These are phyloP conservation scores for Aureobasidium sp. DNA, from an alignment of 2,329 filamentous ascomycete genomes.

Conservation along the genomic window DNA sequence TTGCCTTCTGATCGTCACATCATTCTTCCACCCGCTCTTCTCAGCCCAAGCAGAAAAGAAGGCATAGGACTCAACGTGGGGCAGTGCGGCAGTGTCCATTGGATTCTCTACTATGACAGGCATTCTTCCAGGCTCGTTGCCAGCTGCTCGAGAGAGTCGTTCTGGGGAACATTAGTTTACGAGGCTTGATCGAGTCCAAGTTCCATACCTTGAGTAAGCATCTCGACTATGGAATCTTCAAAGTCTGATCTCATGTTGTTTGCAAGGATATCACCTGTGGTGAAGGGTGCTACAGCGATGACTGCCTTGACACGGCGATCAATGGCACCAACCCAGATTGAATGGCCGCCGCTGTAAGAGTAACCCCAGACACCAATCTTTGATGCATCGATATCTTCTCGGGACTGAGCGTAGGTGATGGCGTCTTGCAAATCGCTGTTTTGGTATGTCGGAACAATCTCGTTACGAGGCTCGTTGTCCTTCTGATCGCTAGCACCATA, in stretches of 20 bases:
- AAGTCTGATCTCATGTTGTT: conserved; percentile 24
- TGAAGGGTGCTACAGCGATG: conserved; percentile 27
- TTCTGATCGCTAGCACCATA: conserved; percentile 26
- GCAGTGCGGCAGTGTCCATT: conserved; percentile 24
- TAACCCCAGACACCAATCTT: conserved; percentile 32
- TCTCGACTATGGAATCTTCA: conserved; percentile 18
- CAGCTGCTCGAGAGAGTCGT: neutral
- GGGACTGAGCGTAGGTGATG: conserved; percentile 29
- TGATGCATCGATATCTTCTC: conserved; percentile 23
- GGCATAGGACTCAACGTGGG: conserved; percentile 27
- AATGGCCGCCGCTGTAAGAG: conserved; percentile 33
- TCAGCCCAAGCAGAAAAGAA: conserved; percentile 29
- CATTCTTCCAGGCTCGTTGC: conserved; percentile 9
- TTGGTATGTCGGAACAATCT: conserved; percentile 27
- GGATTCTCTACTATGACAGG: conserved; percentile 18
- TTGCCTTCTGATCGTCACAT: conserved; percentile 24
- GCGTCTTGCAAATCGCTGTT: conserved; percentile 30
- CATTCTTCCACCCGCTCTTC: conserved; percentile 31
- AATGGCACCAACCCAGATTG: conserved; percentile 30
- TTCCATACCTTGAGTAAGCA: neutral
- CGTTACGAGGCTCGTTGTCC: conserved; percentile 23
- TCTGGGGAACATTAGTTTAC: neutral
- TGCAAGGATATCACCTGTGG: conserved; percentile 28
- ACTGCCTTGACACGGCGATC: conserved; percentile 35
- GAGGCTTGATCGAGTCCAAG: neutral